Conservation (phyloP, 1,284 basidiomycete genomes). For the Cryptococcus floricola region DNA sequence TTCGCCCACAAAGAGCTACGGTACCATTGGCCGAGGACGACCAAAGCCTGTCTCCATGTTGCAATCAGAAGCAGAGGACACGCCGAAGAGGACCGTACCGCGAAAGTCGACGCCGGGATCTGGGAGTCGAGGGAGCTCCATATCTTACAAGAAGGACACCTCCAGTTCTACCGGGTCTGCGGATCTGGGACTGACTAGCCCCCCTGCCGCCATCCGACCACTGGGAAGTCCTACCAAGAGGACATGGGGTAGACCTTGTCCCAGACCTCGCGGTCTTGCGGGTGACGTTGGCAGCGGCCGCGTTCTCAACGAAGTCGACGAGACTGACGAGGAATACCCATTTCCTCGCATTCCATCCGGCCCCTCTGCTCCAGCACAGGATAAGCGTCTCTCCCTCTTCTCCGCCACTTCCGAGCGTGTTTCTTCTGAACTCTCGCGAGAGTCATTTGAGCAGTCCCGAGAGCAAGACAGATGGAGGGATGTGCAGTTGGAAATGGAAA, state of each 20-base stretch:
- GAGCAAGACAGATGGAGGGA: slow-evolving; percentile 17
- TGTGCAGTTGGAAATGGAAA: slow-evolving; percentile 35
- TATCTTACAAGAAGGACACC: slow-evolving; percentile 40
- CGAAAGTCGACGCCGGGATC: slow-evolving; percentile 10
- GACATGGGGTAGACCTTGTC: slow-evolving; percentile 24
- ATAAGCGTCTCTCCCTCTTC: not conserved
- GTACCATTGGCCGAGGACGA: slow-evolving; percentile 33
- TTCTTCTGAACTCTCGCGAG: slow-evolving; percentile 18
- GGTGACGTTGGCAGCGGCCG: slow-evolving; percentile 23
- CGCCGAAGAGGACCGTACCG: slow-evolving; percentile 17
- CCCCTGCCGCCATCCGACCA: not conserved
- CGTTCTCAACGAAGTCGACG: slow-evolving; percentile 39
- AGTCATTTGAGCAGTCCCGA: slow-evolving; percentile 5
- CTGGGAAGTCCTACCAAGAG: too few relatives aligned
- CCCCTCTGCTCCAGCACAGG: not conserved
- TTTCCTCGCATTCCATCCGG: not conserved
- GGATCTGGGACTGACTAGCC: not conserved
- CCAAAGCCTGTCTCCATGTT: slow-evolving; percentile 28
- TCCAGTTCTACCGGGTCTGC: not conserved
- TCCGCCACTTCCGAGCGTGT: slow-evolving; percentile 9
- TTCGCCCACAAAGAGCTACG: slow-evolving; percentile 34
- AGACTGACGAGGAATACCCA: slow-evolving; percentile 29
- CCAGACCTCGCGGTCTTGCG: slow-evolving; percentile 33
- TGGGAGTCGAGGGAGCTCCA: slow-evolving; percentile 30
- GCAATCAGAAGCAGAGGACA: slow-evolving; percentile 9